phyloP scores from a whole-genome alignment of 768 basidiomycete species.

The Boletus coccyginus region DNA sequence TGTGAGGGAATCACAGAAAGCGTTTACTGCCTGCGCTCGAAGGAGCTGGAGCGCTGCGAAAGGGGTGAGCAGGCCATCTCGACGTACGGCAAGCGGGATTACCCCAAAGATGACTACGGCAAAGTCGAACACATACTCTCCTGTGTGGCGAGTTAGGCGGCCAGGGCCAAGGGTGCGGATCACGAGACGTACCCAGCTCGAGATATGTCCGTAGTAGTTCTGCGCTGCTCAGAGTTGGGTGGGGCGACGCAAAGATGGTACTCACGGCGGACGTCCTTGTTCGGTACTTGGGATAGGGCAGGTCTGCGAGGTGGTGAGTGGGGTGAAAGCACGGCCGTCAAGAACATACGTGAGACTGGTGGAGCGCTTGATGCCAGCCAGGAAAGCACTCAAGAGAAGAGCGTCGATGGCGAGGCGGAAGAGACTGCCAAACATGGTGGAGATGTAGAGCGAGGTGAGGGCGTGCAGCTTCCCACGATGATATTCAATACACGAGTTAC shows the following conservation, averaged over 20 bases:
- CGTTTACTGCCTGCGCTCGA: conserved; percentile 48
- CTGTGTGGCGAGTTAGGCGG: conserved; percentile 35
- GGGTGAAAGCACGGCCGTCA: not conserved
- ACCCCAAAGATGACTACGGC: conserved; percentile 83
- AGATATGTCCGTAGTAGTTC: conserved; percentile 76
- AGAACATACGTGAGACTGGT: conserved; percentile 79
- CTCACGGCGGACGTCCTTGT: conserved; percentile 88
- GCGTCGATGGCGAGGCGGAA: conserved; percentile 78
- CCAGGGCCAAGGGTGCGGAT: not conserved
- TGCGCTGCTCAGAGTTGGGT: conserved; percentile 23
- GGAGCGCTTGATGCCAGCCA: conserved; percentile 81
- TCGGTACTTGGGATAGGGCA: conserved; percentile 70
- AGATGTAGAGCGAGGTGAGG: not conserved
- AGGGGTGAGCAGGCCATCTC: conserved; percentile 1
- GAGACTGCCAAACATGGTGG: conserved; percentile 31
- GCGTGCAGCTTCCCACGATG: conserved; percentile 16
- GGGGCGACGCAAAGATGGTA: conserved; percentile 9
- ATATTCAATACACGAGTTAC: conserved; percentile 3
- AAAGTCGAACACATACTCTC: conserved; percentile 86
- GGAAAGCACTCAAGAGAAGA: conserved; percentile 71
- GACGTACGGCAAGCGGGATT: conserved; percentile 7
- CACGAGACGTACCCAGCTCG: conserved; percentile 60
- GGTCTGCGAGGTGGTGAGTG: conserved; percentile 45
- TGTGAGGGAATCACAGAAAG: too few relatives aligned
- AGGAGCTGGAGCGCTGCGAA: conserved; percentile 64